phyloP scores from a whole-genome alignment of 352 stramenopile genomes.

The Phytophthora meadii region DNA sequence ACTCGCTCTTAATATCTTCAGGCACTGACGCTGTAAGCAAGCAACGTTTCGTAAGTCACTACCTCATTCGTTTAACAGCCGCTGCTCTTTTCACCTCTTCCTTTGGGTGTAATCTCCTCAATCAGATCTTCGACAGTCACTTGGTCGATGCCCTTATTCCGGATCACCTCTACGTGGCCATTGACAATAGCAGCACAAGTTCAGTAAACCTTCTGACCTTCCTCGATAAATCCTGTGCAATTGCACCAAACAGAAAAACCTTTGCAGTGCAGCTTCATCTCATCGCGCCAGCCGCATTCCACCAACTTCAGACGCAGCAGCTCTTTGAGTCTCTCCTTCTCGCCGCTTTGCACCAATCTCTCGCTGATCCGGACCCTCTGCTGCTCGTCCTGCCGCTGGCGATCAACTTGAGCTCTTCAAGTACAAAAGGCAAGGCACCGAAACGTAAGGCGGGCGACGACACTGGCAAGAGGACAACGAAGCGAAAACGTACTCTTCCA shows the following conservation, averaged over 20 bases:
- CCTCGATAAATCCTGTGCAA: too few species aligned
- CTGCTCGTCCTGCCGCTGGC: constrained; percentile 73
- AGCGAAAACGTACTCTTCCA: constrained; percentile 37
- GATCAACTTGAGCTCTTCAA: constrained; percentile 56
- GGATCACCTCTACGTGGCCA: constrained; percentile 86
- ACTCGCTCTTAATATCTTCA: constrained; percentile 88
- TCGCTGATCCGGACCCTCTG: constrained; percentile 83
- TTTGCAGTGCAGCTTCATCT: constrained; percentile 92
- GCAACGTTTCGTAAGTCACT: background rate
- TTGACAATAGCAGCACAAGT: background rate
- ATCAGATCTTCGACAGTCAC: constrained; percentile 96
- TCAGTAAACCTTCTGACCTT: background rate
- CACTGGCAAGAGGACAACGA: constrained; percentile 8
- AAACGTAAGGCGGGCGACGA: constrained; percentile 15
- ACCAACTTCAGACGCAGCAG: constrained; percentile 85
- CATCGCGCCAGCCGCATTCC: constrained; percentile 93
- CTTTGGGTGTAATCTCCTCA: constrained; percentile 91
- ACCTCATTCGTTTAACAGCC: constrained; percentile 9
- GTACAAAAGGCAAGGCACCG: constrained; percentile 10
- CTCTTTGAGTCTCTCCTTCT: constrained; percentile 93
- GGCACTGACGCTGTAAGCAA: constrained; percentile 76
- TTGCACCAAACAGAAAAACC: constrained; percentile 27
- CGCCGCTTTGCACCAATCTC: constrained; percentile 89
- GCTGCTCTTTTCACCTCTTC: constrained; percentile 53
- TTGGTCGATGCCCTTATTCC: constrained; percentile 94